Conservation (phyloP, 1,284 basidiomycete genomes). For the Sanguinoderma infundibulare region DNA sequence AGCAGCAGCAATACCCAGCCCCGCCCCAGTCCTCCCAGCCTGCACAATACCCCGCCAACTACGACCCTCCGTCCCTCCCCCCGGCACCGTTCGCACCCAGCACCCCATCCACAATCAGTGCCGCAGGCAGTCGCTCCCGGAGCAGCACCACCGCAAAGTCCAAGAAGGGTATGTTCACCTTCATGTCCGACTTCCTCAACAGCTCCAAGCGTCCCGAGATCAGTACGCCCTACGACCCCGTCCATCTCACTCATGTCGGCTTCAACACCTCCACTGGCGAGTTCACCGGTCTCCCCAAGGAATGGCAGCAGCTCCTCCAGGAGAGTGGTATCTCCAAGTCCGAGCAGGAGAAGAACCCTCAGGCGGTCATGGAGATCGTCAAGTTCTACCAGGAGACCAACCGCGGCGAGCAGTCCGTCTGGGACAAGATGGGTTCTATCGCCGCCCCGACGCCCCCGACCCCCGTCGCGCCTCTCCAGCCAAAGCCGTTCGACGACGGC, state of each 20-base stretch:
- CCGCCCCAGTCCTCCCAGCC: neutral
- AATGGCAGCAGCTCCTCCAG: constrained; percentile 98
- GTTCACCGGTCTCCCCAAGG: constrained; percentile 96
- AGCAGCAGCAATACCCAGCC: constrained; percentile 14
- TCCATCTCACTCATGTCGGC: constrained; percentile 98
- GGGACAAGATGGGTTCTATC: constrained; percentile 78
- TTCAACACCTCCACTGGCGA: constrained; percentile 99
- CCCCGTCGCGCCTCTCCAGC: constrained; percentile 18
- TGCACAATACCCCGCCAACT: constrained; percentile 9
- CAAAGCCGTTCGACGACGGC: constrained; percentile 44
- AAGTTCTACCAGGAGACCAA: constrained; percentile 95
- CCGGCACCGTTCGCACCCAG: constrained; percentile 34
- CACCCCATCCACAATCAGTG: constrained; percentile 30
- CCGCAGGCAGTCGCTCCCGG: constrained; percentile 55
- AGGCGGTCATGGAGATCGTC: constrained; percentile 98
- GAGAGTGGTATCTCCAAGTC: constrained; percentile 94
- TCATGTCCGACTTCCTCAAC: constrained; percentile 73
- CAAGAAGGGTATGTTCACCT: constrained; percentile 78
- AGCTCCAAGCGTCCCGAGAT: constrained; percentile 85
- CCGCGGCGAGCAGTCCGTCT: constrained; percentile 66
- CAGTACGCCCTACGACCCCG: constrained; percentile 98
- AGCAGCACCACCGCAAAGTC: constrained; percentile 66
- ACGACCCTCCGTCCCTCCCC: constrained; percentile 42
- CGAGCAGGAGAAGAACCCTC: constrained; percentile 98
- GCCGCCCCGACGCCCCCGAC: constrained; percentile 32